Percentiles rank a stretch among this genome's conserved stretches.
Conservation (phyloP, 345 rosid species). For the Melastoma malabathricum region DNA sequence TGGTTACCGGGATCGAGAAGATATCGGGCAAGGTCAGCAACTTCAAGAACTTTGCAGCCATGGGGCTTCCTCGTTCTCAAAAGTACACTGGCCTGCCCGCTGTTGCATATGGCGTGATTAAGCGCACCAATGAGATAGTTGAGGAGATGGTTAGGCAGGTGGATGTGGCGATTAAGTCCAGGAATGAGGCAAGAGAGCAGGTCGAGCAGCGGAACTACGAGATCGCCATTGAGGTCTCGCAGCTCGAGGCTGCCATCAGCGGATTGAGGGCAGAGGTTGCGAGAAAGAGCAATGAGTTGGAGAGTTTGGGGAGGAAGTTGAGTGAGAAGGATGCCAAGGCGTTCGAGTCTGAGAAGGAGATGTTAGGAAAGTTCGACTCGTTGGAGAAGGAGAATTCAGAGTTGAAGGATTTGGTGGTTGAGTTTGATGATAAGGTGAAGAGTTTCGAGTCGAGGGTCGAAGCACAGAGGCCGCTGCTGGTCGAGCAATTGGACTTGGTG, state of each 20-base stretch:
- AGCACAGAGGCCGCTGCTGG: slow-evolving; percentile 55
- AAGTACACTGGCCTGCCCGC: slow-evolving; percentile 72
- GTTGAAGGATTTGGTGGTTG: slow-evolving; percentile 52
- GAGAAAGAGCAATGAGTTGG: slow-evolving; percentile 34
- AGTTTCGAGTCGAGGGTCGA: slow-evolving; percentile 49
- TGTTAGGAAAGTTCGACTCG: slow-evolving; percentile 28
- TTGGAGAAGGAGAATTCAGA: slow-evolving; percentile 42
- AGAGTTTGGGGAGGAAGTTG: slow-evolving; percentile 42
- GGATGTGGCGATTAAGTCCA: slow-evolving; percentile 41
- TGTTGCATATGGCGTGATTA: slow-evolving; percentile 77
- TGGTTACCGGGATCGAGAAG: slow-evolving; percentile 87
- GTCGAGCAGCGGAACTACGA: slow-evolving; percentile 92
- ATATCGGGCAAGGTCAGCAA: slow-evolving; percentile 74
- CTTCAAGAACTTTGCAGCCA: slow-evolving; percentile 56
- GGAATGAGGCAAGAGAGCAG: slow-evolving; percentile 84
- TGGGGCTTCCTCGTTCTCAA: slow-evolving; percentile 73
- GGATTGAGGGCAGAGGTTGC: slow-evolving; percentile 58
- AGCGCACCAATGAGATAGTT: slow-evolving; percentile 83
- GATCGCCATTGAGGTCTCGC: slow-evolving; percentile 96
- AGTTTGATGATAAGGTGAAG: slow-evolving; percentile 63
- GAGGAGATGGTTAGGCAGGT: slow-evolving; percentile 85
- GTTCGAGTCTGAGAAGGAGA: slow-evolving; percentile 35
- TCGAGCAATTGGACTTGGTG: slow-evolving; percentile 77
- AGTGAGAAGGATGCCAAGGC: slow-evolving; percentile 48
- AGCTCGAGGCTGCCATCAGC: slow-evolving; percentile 78